Conservation (phyloP, 75 land plant genomes). For the Chamaecyparis obtusa region DNA sequence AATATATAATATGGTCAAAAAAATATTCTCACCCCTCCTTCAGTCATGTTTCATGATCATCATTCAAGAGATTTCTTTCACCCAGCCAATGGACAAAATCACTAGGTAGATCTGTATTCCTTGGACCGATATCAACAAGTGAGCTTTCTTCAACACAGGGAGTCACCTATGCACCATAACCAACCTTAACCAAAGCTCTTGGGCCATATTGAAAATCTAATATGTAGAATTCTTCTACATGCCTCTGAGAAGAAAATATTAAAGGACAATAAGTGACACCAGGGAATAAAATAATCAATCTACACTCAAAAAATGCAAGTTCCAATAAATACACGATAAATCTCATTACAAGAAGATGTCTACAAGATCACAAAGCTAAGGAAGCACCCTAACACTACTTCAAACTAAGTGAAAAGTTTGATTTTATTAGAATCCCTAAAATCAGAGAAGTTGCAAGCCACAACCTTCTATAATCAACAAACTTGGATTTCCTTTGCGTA, state of each 20-base stretch:
- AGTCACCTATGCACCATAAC: conserved; percentile 77
- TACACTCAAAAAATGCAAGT: background rate
- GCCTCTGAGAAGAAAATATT: conserved; percentile 41
- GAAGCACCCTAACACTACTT: too few species aligned
- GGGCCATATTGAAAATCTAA: conserved; percentile 78
- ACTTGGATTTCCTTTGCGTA: background rate
- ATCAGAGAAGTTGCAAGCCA: background rate
- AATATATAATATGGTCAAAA: background rate
- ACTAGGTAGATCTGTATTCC: conserved; percentile 55
- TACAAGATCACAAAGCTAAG: too few species aligned
- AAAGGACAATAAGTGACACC: background rate
- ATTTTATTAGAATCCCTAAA: too few species aligned
- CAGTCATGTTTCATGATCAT: conserved; percentile 64
- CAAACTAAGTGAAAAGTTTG: too few species aligned
- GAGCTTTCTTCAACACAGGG: conserved; percentile 65
- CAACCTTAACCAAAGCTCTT: conserved; percentile 86
- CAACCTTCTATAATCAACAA: background rate
- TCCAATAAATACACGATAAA: background rate
- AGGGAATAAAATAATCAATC: background rate
- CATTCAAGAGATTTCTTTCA: conserved; percentile 66
- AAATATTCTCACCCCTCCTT: conserved; percentile 70
- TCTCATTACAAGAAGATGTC: too few species aligned
- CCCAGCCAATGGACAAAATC: conserved; percentile 65
- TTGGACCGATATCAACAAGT: conserved; percentile 54
- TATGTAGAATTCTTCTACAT: conserved; percentile 84